Percentiles rank a stretch among this genome's conserved stretches.
phyloP scores from a whole-genome alignment of 306 rosid genomes.

The Glycine tomentella region DNA sequence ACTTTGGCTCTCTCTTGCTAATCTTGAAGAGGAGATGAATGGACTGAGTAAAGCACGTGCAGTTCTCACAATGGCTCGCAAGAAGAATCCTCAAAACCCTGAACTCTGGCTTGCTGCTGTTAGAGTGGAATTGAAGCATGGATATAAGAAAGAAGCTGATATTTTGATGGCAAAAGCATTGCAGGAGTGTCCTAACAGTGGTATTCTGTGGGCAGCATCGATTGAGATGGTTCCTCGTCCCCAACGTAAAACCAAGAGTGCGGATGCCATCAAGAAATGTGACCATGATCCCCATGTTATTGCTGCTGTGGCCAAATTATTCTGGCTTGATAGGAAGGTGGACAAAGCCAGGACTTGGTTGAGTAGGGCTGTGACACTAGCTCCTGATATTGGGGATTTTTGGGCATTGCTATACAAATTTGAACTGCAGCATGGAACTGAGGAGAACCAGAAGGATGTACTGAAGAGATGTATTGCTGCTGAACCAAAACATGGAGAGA shows the following conservation, averaged over 20 bases:
- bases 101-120: slow-evolving; percentile 96
- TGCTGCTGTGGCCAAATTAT: slow-evolving; percentile 86
- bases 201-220: slow-evolving; percentile 86
- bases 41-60: slow-evolving; percentile 95
- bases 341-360: slow-evolving; percentile 93
- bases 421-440: slow-evolving; percentile 89
- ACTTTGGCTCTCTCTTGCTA: slow-evolving; percentile 87
- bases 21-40: slow-evolving; percentile 86
- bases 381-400: slow-evolving; percentile 91
- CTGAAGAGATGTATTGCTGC: slow-evolving; percentile 76
- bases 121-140: slow-evolving; percentile 83
- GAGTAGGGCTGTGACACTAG: slow-evolving; percentile 89
- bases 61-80: slow-evolving; percentile 82
- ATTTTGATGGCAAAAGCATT: slow-evolving; percentile 92
- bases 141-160: slow-evolving; percentile 86
- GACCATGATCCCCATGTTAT: slow-evolving; percentile 91
- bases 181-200: slow-evolving; percentile 91
- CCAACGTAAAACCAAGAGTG: slow-evolving; percentile 83
- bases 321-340: slow-evolving; percentile 91
- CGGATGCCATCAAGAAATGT: slow-evolving; percentile 91
- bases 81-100: slow-evolving; percentile 90
- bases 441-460: slow-evolving; percentile 86
- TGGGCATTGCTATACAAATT: slow-evolving; percentile 89
- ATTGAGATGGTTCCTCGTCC: slow-evolving; percentile 97
- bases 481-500: slow-evolving; percentile 95